These are phyloP conservation scores for Cubamyces sp. DNA, from an alignment of 768 basidiomycete species.

Conservation along the genomic window DNA sequence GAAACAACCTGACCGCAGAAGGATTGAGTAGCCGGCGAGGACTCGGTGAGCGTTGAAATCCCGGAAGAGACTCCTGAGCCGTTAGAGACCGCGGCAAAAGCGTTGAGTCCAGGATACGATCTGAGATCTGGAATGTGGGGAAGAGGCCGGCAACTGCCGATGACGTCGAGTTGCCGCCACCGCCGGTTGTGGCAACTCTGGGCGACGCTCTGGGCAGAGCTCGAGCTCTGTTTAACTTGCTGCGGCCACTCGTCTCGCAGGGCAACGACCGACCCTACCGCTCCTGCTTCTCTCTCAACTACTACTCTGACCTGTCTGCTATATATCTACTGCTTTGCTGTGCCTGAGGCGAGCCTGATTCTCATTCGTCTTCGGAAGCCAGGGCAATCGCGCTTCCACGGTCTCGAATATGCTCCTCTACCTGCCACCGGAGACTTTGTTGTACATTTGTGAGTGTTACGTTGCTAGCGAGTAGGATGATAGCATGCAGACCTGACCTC, in stretches of 20 bases:
- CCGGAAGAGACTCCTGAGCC: too few species aligned
- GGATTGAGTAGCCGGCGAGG: too few species aligned
- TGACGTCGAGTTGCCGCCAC: conserved; percentile 14
- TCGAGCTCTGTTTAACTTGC: not conserved
- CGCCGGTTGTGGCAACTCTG: not conserved
- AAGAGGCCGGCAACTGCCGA: conserved; percentile 10
- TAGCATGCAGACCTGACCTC: too few species aligned
- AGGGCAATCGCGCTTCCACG: not conserved
- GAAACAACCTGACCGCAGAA: too few species aligned
- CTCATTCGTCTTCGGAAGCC: not conserved
- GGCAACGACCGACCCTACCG: not conserved
- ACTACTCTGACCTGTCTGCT: not conserved
- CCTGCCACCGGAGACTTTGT: conserved; percentile 59
- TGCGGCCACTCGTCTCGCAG: conserved; percentile 11
- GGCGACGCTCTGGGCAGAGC: too few species aligned
- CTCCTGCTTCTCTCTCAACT: not conserved
- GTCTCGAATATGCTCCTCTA: conserved; percentile 26
- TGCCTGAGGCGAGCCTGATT: not conserved
- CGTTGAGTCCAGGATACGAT: not conserved
- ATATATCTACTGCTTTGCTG: not conserved
- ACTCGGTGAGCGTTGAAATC: too few species aligned
- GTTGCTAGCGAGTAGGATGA: not conserved
- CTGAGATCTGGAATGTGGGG: not conserved
- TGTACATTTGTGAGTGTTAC: conserved; percentile 57
- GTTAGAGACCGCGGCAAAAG: not conserved